Evolutionary conservation across 176 grass and related monocot genomes (phyloP).

Genomic region (Zizania latifolia): DNA sequence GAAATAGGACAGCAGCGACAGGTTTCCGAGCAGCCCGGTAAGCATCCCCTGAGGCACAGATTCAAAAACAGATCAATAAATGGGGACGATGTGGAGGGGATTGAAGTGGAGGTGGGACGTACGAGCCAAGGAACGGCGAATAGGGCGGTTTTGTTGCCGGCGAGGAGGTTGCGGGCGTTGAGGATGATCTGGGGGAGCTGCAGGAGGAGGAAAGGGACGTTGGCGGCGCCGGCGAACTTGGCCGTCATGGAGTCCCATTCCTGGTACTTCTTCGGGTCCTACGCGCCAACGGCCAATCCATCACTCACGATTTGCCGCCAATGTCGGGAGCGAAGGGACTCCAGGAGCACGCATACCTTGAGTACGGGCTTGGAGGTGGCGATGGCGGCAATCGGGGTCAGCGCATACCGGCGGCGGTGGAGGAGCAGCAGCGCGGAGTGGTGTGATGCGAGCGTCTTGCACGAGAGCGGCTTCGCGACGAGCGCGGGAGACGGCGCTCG

Average conservation of each 20-base stretch:
- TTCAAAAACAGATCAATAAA: not conserved
- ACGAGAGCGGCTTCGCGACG: conserved; percentile 21
- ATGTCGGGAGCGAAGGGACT: not conserved
- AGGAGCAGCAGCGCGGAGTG: conserved; percentile 26
- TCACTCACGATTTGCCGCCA: not conserved
- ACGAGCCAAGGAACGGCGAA: conserved; percentile 95
- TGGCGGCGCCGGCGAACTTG: conserved; percentile 71
- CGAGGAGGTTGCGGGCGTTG: conserved; percentile 85
- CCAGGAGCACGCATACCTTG: conserved; percentile 27
- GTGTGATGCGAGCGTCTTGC: conserved; percentile 7
- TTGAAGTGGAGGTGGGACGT: not conserved
- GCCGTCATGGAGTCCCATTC: conserved; percentile 87
- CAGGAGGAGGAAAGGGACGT: conserved; percentile 91
- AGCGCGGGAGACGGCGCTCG: not conserved
- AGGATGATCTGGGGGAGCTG: conserved; percentile 97
- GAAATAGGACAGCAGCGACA: conserved; percentile 88
- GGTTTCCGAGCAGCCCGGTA: conserved; percentile 86
- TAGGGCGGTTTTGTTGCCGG: conserved; percentile 82
- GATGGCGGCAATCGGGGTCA: conserved; percentile 13
- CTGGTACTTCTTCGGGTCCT: conserved; percentile 44
- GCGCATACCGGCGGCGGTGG: conserved; percentile 19
- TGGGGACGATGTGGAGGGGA: not conserved
- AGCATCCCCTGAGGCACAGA: conserved; percentile 74
- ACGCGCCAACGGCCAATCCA: not conserved
- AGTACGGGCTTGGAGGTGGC: conserved; percentile 18